Conservation (phyloP, 2,329 filamentous ascomycete species). For the Raffaelea arxii region DNA sequence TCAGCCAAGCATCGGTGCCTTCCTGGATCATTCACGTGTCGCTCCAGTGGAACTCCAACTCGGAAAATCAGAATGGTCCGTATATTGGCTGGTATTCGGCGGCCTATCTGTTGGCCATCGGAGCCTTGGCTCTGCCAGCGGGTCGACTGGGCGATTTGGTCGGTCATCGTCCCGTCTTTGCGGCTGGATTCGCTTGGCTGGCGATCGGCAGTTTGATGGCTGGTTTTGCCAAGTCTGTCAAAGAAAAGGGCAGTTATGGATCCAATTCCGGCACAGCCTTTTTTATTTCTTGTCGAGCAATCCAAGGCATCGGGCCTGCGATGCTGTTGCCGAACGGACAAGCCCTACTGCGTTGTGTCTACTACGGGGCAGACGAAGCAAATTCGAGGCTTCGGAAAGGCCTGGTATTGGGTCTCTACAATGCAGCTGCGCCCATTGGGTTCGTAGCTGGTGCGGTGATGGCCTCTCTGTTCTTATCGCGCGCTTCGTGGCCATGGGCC, state of each 20-base stretch:
- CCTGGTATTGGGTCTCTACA: constrained; percentile 47
- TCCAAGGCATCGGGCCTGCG: constrained; percentile 44
- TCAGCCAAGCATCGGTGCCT: constrained; percentile 37
- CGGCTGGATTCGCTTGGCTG: constrained; percentile 46
- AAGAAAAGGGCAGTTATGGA: constrained; percentile 6
- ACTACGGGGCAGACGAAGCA: no score
- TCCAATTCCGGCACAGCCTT: constrained; percentile 13
- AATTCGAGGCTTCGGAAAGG: constrained; percentile 47
- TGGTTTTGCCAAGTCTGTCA: constrained; percentile 26
- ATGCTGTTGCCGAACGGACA: constrained; percentile 55
- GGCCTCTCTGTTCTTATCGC: constrained; percentile 26
- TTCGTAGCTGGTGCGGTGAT: constrained; percentile 31
- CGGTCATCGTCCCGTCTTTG: constrained; percentile 45
- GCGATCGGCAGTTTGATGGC: constrained; percentile 40
- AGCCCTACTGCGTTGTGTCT: constrained; percentile 51
- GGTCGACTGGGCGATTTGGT: constrained; percentile 48
- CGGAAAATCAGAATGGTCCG: no score
- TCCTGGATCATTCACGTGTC: constrained; percentile 35
- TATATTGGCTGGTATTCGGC: constrained; percentile 48
- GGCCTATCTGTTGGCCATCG: constrained; percentile 44
- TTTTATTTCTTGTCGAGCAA: constrained; percentile 15
- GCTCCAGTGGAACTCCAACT: constrained; percentile 32
- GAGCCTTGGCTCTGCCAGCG: constrained; percentile 47
- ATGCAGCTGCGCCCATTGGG: constrained; percentile 35
- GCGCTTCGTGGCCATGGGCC: constrained; percentile 38